Conservation (phyloP, 192 early-diverging fungal genomes). For the Umbelopsis isabellina region DNA sequence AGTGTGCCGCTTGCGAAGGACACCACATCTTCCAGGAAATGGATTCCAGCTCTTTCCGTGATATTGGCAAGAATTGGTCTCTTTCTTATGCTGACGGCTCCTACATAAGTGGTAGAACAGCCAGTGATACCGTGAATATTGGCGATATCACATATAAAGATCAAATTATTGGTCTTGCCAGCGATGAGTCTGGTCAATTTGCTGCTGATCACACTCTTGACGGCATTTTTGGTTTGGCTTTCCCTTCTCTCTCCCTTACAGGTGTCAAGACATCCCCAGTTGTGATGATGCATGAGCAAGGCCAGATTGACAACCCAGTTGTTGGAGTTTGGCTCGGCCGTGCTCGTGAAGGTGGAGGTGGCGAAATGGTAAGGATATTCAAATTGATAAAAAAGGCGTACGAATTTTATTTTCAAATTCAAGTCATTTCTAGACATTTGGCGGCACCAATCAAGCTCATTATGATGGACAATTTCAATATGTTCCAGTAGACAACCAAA, state of each 20-base stretch:
- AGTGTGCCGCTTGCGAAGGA: conserved; percentile 30
- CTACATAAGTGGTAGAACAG: conserved; percentile 37
- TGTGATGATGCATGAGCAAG: conserved; percentile 25
- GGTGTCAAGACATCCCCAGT: conserved; percentile 19
- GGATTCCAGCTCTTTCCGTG: conserved; percentile 27
- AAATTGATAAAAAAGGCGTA: not conserved
- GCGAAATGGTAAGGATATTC: conserved; percentile 40
- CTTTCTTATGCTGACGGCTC: conserved; percentile 53
- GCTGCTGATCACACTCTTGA: conserved; percentile 61
- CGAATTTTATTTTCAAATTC: not conserved
- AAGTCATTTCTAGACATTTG: conserved; percentile 38
- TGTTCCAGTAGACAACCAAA: conserved; percentile 53
- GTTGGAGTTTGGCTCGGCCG: conserved; percentile 37
- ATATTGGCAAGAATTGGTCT: conserved; percentile 38
- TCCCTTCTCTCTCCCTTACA: conserved; percentile 42
- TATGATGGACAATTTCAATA: conserved; percentile 59
- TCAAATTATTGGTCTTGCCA: conserved; percentile 65
- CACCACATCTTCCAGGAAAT: conserved; percentile 36
- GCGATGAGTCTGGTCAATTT: conserved; percentile 57
- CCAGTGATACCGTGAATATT: conserved; percentile 56
- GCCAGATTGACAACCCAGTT: conserved; percentile 20
- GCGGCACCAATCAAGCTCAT: conserved; percentile 53
- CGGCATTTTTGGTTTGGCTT: conserved; percentile 70
- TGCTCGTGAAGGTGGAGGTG: conserved; percentile 46
- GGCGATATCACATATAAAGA: conserved; percentile 57